These are phyloP conservation scores for Naganishia liquefaciens DNA, from an alignment of 1,284 basidiomycete species.

Conservation along the genomic window DNA sequence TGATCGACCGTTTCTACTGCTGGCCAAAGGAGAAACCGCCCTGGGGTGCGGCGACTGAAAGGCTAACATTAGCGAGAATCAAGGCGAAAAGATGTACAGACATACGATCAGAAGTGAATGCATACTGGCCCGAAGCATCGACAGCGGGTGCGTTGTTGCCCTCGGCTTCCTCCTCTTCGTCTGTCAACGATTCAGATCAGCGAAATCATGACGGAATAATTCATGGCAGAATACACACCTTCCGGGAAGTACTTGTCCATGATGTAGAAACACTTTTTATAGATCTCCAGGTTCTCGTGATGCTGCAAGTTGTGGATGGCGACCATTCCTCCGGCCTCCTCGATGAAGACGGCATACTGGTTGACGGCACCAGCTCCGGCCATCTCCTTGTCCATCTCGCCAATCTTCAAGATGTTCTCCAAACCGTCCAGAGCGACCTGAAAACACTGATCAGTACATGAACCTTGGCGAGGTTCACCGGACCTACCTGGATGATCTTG, in stretches of 20 bases:
- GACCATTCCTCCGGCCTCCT: constrained; percentile 97
- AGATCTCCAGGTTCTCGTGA: constrained; percentile 98
- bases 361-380: constrained; percentile 82
- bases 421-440: constrained; percentile 80
- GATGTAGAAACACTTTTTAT: constrained; percentile 99
- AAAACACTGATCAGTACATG: not conserved
- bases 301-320: constrained; percentile 98
- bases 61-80: constrained; percentile 21
- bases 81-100: constrained; percentile 34
- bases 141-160: constrained; percentile 77
- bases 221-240: constrained; percentile 49
- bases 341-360: constrained; percentile 90
- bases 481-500: constrained; percentile 92
- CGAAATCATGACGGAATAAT: not conserved
- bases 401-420: constrained; percentile 98
- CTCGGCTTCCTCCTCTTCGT: constrained; percentile 59
- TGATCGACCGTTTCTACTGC: not conserved
- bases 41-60: constrained; percentile 73
- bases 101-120: constrained; percentile 67
- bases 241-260: constrained; percentile 96
- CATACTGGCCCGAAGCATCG: constrained; percentile 85
- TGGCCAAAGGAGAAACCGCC: constrained; percentile 87
- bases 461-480: not conserved
- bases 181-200: constrained; percentile 40
- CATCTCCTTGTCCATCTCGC: constrained; percentile 89